phyloP scores from a whole-genome alignment of 139 green algal genomes.

The Axilococcus clingmanii region DNA sequence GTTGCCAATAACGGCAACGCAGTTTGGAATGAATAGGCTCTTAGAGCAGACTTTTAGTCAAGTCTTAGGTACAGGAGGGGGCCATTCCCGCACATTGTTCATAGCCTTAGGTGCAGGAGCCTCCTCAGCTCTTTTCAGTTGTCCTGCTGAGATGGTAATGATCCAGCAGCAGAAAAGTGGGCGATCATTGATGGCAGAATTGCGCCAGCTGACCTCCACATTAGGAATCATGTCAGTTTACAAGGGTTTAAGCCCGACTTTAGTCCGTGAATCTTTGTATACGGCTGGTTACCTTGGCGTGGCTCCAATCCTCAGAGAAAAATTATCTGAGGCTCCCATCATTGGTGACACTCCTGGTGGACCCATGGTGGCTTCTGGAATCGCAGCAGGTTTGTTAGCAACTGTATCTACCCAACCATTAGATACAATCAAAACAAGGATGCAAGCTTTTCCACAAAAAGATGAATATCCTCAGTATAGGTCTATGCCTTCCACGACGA shows the following conservation, averaged over 20 bases:
- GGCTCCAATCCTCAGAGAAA: slow-evolving; percentile 52
- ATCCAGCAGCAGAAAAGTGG: slow-evolving; percentile 82
- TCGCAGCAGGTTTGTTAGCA: slow-evolving; percentile 60
- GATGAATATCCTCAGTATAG: slow-evolving; percentile 13
- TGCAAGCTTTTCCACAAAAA: slow-evolving; percentile 44
- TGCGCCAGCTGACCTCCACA: slow-evolving; percentile 22
- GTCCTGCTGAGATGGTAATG: slow-evolving; percentile 76
- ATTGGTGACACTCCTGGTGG: slow-evolving; percentile 22
- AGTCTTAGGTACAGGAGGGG: background rate
- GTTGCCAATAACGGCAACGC: slow-evolving; percentile 80
- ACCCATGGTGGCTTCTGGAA: slow-evolving; percentile 40
- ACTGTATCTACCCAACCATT: slow-evolving; percentile 66
- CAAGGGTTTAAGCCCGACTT: slow-evolving; percentile 48
- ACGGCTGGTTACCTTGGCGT: slow-evolving; percentile 68
- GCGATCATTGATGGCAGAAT: slow-evolving; percentile 33
- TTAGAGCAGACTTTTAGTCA: slow-evolving; percentile 16
- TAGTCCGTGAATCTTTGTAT: slow-evolving; percentile 69
- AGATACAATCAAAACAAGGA: slow-evolving; percentile 83
- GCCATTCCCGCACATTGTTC: slow-evolving; percentile 11
- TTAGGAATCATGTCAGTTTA: slow-evolving; percentile 36
- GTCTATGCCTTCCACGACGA: slow-evolving; percentile 7
- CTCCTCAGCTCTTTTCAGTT: slow-evolving; percentile 53
- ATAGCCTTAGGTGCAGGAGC: slow-evolving; percentile 44
- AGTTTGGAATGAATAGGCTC: slow-evolving; percentile 73
- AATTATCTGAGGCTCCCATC: slow-evolving; percentile 20